phyloP scores from a whole-genome alignment of 2,329 filamentous ascomycete species.

The Diaporthe citrichinensis region DNA sequence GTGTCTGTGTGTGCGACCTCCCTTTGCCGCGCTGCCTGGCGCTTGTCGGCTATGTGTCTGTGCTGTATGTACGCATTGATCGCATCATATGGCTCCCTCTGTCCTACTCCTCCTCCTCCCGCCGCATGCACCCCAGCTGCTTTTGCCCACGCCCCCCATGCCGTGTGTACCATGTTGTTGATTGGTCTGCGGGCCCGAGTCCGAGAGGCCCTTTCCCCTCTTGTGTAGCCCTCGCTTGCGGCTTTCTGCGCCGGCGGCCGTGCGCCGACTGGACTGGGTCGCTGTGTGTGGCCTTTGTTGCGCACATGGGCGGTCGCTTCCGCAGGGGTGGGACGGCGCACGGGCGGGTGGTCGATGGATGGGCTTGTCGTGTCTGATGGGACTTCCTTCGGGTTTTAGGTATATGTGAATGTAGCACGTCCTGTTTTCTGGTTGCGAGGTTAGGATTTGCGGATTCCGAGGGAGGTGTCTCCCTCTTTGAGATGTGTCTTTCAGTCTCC shows the following conservation, averaged over 20 bases:
- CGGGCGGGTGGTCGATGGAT: not conserved
- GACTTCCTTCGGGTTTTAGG: not conserved
- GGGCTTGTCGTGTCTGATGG: not conserved
- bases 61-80: not conserved
- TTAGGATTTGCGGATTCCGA: not conserved
- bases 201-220: not conserved
- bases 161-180: not conserved
- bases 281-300: not conserved
- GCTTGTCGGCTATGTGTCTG: slow-evolving; percentile 20
- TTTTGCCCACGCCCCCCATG: not conserved
- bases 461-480: not conserved
- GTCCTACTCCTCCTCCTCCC: not conserved
- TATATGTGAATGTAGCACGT: not conserved
- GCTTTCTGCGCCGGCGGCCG: not conserved
- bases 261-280: not conserved
- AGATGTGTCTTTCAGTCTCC: not conserved
- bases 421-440: not conserved
- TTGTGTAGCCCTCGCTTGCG: slow-evolving; percentile 20
- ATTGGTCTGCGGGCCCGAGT: not conserved
- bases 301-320: not conserved
- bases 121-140: not conserved
- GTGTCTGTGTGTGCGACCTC: slow-evolving; percentile 1
- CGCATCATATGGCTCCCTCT: not conserved
- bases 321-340: not conserved
- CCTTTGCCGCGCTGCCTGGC: slow-evolving; percentile 9